Base-by-base conservation (phyloP, 495 filamentous ascomycete genomes). In the Trichoderma reesei region DNA sequence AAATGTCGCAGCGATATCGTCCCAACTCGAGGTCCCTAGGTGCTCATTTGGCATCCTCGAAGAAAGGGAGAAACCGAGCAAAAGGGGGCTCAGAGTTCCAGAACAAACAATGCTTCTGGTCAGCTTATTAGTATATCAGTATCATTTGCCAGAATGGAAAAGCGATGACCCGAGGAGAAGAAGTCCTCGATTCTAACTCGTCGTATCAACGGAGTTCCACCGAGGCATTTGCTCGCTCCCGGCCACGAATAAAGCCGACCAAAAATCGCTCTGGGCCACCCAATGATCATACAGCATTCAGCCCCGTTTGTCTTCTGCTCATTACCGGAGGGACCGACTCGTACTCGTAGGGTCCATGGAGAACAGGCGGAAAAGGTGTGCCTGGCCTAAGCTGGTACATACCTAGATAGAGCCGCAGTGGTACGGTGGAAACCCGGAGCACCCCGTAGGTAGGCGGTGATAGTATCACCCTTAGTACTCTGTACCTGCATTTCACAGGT, bases 281-380 rank as follows among this genome's bases (percentile, higher is more conserved):
- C 26, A 33, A 56, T 56, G 10, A 56, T 56, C 34, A 56, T 56
- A 34, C 14, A 56, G 34, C 51, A 56, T 34, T 26, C 51, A 26
- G 51, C 51, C 51, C 51, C 51, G 51, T 56, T 26, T 26, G 26
- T 34, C 51, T 11, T 56, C 16, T 56, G 26, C 51, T 56, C 26
- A 56, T 56, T 56, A 56, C 51, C 51, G 51, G 51, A 36, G 51
- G 51, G 34, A 56, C 51, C 51, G 51, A 31, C 51, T 36, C 26
- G 51, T 56, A 34, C 51, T 56, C 11, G 51, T 26, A 26, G 26
- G 20, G 3, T 14, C 51, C 51, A 18, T 56, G 51, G 20, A 56
- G 34, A 56, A 11, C 26, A 31, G 6, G 44, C 44, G 20, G 26
- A 26, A 26, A 1, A 26, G 26, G 26, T 26, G 26, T 26, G 26